These are phyloP conservation scores for Apiotrichum brassicae DNA, from an alignment of 1,284 basidiomycete genomes.

Conservation along the genomic window DNA sequence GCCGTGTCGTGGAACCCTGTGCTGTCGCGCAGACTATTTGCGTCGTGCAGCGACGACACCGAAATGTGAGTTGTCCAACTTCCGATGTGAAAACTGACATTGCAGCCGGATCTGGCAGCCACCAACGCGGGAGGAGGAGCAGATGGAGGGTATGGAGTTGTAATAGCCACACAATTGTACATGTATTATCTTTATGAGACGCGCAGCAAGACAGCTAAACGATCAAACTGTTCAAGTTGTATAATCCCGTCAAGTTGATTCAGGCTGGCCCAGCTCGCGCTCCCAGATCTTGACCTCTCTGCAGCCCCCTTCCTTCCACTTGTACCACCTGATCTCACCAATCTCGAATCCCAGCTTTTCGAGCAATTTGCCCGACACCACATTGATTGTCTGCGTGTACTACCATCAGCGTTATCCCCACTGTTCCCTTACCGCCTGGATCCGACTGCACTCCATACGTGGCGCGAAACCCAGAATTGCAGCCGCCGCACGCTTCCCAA, in stretches of 20 bases:
- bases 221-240: no score
- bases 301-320: conserved; percentile 1
- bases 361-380: neutral
- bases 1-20: conserved; percentile 91
- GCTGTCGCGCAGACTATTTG: conserved; percentile 76
- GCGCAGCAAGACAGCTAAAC: no score
- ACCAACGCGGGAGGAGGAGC: neutral
- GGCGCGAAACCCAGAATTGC: neutral
- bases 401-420: neutral
- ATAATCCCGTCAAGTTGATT: no score
- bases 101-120: conserved; percentile 19
- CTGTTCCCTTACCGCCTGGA: neutral
- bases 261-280: neutral
- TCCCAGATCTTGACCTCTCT: neutral
- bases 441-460: neutral
- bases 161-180: conserved; percentile 1
- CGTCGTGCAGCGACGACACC: conserved; percentile 81
- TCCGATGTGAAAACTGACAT: neutral
- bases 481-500: neutral
- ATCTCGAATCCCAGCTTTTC: neutral
- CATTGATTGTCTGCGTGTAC: neutral
- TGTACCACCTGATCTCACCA: neutral
- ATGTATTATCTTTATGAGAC: neutral
- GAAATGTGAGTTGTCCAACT: conserved; percentile 52
- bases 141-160: conserved; percentile 13